Base-by-base conservation (phyloP, 805 yeast species). In the Yarrowia osloensis region DNA sequence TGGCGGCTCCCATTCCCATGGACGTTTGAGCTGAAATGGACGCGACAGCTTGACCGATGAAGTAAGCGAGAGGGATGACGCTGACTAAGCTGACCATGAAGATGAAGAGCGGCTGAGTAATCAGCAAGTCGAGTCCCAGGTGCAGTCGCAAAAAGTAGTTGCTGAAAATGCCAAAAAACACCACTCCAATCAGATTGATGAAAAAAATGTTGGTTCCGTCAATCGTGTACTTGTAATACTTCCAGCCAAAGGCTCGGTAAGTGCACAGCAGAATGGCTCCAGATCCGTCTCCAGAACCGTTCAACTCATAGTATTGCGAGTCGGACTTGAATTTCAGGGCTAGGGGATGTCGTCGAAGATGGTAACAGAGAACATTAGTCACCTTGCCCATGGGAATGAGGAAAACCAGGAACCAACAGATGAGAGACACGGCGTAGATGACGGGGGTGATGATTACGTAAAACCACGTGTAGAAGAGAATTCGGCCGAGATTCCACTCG, bases 11-110 rank as follows among this genome's bases (percentile, higher is more conserved):
- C 68, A 95, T 87, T 31, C 98, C 98, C 99, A 95, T 95, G 0
- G 98, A 93, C 0, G 98, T 91, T 79, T 95, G 99, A 0, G 99
- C 98, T 7, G 97, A 90, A 68, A 95, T 95, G 2, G 98, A 93
- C 0, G 99, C 99, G n/a, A 95, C 99, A 6, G 98, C 98, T 77
- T 94, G 98, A 3, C 99, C 99, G 72, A 95, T 93, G 78, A 92
- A 95, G 75, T 95, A 94, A 0, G 99, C 98, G 71, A 95, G 81
- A 7, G 99, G 99, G 40, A 95, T 85, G 68, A 95, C 91, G 1
- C 97, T 90, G 59, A 89, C 81, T 68, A 95, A 78, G 75, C 97
- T 89, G 19, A 91, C 78, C 52, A 85, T 80, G 73, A 95, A 95
- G 50, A 91, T 83, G 24, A 87, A 77, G 0, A 87, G 81, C 21